Evolutionary conservation across 176 grass and related monocot species (phyloP), one percentile per base, ranked within the genome.

Genomic region (Coix lacrymajobi): DNA sequence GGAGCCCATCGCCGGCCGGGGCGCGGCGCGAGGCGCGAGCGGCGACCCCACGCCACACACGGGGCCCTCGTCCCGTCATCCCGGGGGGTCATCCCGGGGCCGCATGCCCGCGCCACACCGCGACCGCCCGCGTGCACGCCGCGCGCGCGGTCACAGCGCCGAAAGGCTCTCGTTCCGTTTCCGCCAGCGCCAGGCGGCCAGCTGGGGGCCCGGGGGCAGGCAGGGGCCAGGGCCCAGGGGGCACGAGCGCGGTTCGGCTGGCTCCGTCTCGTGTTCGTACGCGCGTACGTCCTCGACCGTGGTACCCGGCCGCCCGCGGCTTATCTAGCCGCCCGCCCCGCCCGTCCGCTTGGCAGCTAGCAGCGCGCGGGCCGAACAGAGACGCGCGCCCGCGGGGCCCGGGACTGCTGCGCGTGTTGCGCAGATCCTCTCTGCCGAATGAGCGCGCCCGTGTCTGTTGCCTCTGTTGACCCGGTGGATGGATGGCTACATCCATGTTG

Each of bases 281-380:
- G 78, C n/a, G 29, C 38, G 63, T 82, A 71, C 82, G 91, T 94
- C 77, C 88, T 87, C 37, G 88, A 28, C 91, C 91, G 91, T 93
- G 85, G 91, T 93, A 93, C 91, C 77, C 28, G 69, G 2, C 12
- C 17, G 17, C 68, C 13, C 19, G 36, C 70, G 20, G 69, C 46
- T 45, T 8, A 22, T 19, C 45, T 76, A 62, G 54, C 64, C 28
- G 61, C 12, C 1, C n/a, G n/a, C n/a, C 11, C 52, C 76, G 65
- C 24, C 52, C 34, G 3, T 78, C 38, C 49, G 63, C 71, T 38
- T 45, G 84, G 60, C 70, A 2, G 28, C 38, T 71, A 66, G 64
- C 73, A 24, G 62, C 69, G 52, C 65, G 44, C 43, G 77, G 77
- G 62, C 10, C 22, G 79, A 39, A 22, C 67, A 63, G 68, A 24